phyloP scores from a whole-genome alignment of 1,139 yeast genomes.

The Yamadazyma atlantica region DNA sequence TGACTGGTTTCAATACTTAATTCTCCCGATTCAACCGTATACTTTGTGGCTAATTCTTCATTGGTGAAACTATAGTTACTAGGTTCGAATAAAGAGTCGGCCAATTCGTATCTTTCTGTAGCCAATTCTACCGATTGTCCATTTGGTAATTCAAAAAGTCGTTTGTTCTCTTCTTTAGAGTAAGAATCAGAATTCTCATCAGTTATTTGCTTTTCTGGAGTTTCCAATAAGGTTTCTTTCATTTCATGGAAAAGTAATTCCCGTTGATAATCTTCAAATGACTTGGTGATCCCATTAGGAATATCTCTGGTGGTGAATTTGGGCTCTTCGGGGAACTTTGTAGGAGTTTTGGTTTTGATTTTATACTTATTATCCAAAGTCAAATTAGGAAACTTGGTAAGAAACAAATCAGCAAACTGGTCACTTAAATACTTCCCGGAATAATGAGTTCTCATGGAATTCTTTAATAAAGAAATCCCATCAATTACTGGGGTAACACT shows the following conservation, averaged over 20 bases:
- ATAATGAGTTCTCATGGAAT: slow-evolving; percentile 65
- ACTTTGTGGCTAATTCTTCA: slow-evolving; percentile 22
- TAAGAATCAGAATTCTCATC: slow-evolving; percentile 26
- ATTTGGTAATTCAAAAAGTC: slow-evolving; percentile 82
- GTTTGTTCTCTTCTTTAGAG: slow-evolving; percentile 32
- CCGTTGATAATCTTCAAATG: slow-evolving; percentile 37
- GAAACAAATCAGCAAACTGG: slow-evolving; percentile 31
- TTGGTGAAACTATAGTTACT: slow-evolving; percentile 36
- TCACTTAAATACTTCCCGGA: slow-evolving; percentile 60
- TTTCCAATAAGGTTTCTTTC: slow-evolving; percentile 64
- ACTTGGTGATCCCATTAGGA: slow-evolving; percentile 33
- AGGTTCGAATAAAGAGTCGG: slow-evolving; percentile 76
- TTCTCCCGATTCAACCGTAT: slow-evolving; percentile 39
- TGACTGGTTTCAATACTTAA: slow-evolving; percentile 37
- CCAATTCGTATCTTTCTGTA: slow-evolving; percentile 62
- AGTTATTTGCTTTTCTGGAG: slow-evolving; percentile 42
- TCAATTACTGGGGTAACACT: slow-evolving; percentile 93
- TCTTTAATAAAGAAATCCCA: slow-evolving; percentile 80
- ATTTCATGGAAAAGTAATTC: slow-evolving; percentile 52
- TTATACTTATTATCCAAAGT: slow-evolving; percentile 21
- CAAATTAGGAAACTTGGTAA: slow-evolving; percentile 19
- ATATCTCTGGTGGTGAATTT: slow-evolving; percentile 29
- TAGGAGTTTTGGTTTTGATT: slow-evolving; percentile 35
- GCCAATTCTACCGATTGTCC: slow-evolving; percentile 44
- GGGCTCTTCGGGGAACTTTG: slow-evolving; percentile 33